Conservation (phyloP, 768 basidiomycete genomes). For the Kwoniella botswanensis region DNA sequence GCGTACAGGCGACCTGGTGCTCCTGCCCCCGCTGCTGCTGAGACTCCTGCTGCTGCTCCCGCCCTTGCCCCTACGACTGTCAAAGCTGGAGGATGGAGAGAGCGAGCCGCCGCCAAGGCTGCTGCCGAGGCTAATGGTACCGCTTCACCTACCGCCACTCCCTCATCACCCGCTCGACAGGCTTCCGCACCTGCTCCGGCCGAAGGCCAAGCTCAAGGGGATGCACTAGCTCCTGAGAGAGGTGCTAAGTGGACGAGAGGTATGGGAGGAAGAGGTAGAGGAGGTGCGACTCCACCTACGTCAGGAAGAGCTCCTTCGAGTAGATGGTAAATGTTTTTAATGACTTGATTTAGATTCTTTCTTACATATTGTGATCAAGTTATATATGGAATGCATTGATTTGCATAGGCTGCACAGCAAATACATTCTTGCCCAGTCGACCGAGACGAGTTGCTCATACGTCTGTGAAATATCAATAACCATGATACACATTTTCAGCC, state of each 20-base stretch:
- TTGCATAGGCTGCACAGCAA: slow-evolving; percentile 5
- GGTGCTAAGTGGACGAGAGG: slow-evolving; percentile 29
- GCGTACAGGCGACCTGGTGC: slow-evolving; percentile 26
- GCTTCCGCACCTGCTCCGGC: slow-evolving; percentile 28
- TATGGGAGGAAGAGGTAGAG: slow-evolving; percentile 27
- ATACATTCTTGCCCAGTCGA: neutral
- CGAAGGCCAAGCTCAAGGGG: slow-evolving; percentile 26
- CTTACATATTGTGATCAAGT: neutral
- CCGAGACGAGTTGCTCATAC: no score
- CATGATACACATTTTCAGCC: no score
- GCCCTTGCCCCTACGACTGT: slow-evolving; percentile 51
- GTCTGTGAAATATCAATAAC: no score
- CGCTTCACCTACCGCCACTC: slow-evolving; percentile 29
- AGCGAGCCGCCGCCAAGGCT: slow-evolving; percentile 63
- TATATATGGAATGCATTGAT: neutral
- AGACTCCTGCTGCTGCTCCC: slow-evolving; percentile 42
- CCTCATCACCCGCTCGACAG: slow-evolving; percentile 25
- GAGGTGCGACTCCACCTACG: slow-evolving; percentile 15
- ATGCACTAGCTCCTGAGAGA: slow-evolving; percentile 32
- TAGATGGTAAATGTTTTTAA: slow-evolving; percentile 20
- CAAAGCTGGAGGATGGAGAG: slow-evolving; percentile 67
- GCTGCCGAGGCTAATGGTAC: slow-evolving; percentile 54
- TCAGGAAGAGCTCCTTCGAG: slow-evolving; percentile 24
- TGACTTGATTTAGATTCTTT: neutral
- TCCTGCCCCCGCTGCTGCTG: slow-evolving; percentile 22